These are phyloP conservation scores for Auricularia sp. DNA, from an alignment of 768 basidiomycete genomes.

Conservation along the genomic window DNA sequence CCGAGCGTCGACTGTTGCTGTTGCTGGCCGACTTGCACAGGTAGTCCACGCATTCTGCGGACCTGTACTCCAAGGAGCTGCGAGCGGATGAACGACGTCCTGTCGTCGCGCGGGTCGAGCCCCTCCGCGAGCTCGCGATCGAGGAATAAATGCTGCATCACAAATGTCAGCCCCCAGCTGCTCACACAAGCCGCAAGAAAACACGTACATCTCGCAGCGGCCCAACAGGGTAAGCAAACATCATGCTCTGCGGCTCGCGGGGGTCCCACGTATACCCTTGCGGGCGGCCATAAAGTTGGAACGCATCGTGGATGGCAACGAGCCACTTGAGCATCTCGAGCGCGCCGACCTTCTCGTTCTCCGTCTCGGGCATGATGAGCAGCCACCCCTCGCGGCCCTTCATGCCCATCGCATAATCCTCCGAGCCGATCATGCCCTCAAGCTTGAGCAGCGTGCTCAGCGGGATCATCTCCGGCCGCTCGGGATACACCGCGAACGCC, in stretches of 20 bases:
- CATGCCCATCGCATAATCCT: slow-evolving; percentile 59
- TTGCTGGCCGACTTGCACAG: slow-evolving; percentile 3
- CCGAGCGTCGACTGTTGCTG: not conserved
- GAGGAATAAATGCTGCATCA: slow-evolving; percentile 65
- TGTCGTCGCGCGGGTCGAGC: slow-evolving; percentile 68
- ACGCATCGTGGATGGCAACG: slow-evolving; percentile 76
- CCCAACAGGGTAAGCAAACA: slow-evolving; percentile 92
- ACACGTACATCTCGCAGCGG: slow-evolving; percentile 65
- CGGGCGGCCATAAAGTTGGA: slow-evolving; percentile 82
- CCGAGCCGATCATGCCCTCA: slow-evolving; percentile 74
- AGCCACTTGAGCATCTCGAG: slow-evolving; percentile 88
- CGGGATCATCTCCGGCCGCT: slow-evolving; percentile 84
- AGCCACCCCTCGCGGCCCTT: slow-evolving; percentile 73
- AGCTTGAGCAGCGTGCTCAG: slow-evolving; percentile 86
- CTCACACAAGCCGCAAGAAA: not conserved
- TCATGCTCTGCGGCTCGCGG: slow-evolving; percentile 66
- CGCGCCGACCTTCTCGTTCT: slow-evolving; percentile 33
- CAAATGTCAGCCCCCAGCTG: slow-evolving; percentile 8
- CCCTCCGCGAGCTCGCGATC: slow-evolving; percentile 72
- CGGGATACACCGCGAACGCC: slow-evolving; percentile 92
- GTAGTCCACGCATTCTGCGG: slow-evolving; percentile 46
- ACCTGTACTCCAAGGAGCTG: slow-evolving; percentile 51
- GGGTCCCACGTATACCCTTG: slow-evolving; percentile 84
- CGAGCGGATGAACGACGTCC: slow-evolving; percentile 58
- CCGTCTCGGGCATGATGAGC: slow-evolving; percentile 75